These are phyloP conservation scores for Schizochytrium sp. DNA, from an alignment of 108 stramenopile species.

Conservation along the genomic window DNA sequence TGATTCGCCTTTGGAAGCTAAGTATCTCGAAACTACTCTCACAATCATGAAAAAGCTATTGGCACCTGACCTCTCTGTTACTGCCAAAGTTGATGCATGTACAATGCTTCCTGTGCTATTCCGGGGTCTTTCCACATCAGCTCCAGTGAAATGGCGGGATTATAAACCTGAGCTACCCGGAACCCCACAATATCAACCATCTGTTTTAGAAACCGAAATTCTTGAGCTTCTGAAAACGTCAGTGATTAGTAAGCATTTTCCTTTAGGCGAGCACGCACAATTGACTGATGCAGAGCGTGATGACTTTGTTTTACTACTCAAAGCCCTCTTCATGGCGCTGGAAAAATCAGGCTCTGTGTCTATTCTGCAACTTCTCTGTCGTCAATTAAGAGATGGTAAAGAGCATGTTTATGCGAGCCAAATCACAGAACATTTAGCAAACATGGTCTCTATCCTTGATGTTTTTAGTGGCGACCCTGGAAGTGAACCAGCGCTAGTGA, in stretches of 20 bases:
- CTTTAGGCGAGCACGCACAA: not conserved
- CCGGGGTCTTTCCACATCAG: not conserved
- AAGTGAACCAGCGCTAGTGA: not conserved
- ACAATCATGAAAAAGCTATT: not conserved
- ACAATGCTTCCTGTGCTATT: conserved; percentile 47
- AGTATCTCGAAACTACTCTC: not conserved
- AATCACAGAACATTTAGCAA: not conserved
- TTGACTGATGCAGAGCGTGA: not conserved
- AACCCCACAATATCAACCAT: not conserved
- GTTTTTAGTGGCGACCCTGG: conserved; percentile 37
- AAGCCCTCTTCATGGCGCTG: conserved; percentile 42
- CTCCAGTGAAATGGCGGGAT: not conserved
- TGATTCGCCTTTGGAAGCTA: not conserved
- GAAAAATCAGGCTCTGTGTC: conserved; percentile 24
- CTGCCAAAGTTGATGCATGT: conserved; percentile 51
- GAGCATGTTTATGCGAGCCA: conserved; percentile 21
- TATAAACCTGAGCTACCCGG: not conserved
- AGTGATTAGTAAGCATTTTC: not conserved
- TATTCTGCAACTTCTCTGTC: not conserved
- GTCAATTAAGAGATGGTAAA: conserved; percentile 3
- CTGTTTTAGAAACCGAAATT: not conserved
- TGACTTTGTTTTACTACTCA: conserved; percentile 4
- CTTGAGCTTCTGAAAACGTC: not conserved
- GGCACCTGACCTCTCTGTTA: not conserved
- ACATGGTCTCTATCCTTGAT: conserved; percentile 3